Base-by-base conservation (phyloP, 371 early-diverging fungal genomes). In the Lichtheimia corymbifera region DNA sequence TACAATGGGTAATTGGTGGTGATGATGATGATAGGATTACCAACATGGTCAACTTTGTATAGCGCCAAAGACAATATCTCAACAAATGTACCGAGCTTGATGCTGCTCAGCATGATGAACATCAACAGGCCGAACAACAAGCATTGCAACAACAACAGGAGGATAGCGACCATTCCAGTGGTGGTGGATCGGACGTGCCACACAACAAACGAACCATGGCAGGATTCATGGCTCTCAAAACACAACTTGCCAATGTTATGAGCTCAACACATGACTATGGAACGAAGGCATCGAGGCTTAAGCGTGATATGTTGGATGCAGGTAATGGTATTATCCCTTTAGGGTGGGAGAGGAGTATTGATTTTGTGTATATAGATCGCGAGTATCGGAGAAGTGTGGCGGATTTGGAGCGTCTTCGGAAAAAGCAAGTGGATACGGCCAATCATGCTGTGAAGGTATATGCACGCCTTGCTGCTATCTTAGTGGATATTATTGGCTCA, bases 301-400 rank as follows among this genome's bases (percentile, higher is more conserved):
- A 78, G 59, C 79, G 83, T n/a, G 85, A 85, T 27, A 77, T 85
- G 53, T 55, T 67, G 20, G 85, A 85, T 42, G 65, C 82, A 62
- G 85, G 83, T 82, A 76, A 58, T 12, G 83, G 83, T 50, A 9
- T 6, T 30, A 30, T 30, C 30, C 7, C 30, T 30, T 30, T 35
- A 35, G 1, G 35, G 35, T 28, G 28, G 11, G 35, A 0, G 9
- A 9, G 35, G 7, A 9, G 11, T 35, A 35, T 35, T 35, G 35
- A 35, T 35, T 22, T 22, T 9, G 35, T 9, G 25, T 18, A 51
- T 22, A 24, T 54, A 54, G 54, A 54, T 54, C 54, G 54, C 14
- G 54, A 54, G 13, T 62, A 62, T 27, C 47, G 56, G 7, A 62
- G 49, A 50, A 47, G 56, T 17, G 49, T 62, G 6, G 47, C 56